phyloP scores from a whole-genome alignment of 139 green algal species.

The Pleodorina starrii region DNA sequence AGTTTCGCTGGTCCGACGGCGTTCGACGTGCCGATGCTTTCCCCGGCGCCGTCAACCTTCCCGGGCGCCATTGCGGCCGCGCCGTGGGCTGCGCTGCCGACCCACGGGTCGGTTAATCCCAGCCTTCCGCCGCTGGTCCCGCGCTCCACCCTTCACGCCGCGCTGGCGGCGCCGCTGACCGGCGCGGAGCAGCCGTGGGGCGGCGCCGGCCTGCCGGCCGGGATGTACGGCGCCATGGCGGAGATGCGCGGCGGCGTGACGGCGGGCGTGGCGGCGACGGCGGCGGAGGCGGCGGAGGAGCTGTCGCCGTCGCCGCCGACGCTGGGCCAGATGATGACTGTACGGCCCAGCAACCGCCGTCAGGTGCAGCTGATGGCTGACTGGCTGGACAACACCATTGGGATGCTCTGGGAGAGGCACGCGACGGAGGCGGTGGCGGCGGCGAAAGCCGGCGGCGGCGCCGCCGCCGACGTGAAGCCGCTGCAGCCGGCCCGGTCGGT shows the following conservation, averaged over 20 bases:
- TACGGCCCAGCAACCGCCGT: not conserved
- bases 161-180: not conserved
- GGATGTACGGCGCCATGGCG: not conserved
- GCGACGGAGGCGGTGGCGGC: not conserved
- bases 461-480: too few species aligned
- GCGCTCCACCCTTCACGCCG: not conserved
- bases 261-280: conserved; percentile 1
- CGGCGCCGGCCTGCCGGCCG: conserved; percentile 22
- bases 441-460: not conserved
- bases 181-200: conserved; percentile 32
- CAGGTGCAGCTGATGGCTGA: conserved; percentile 58
- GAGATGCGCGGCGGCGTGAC: conserved; percentile 20
- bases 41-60: too few species aligned
- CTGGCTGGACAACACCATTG: conserved; percentile 54
- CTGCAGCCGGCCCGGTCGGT: not conserved
- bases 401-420: conserved; percentile 37
- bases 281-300: not conserved
- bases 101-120: too few species aligned
- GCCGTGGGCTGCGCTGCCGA: too few species aligned
- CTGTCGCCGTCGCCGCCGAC: not conserved
- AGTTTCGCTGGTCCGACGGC: too few species aligned
- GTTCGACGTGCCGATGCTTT: too few species aligned
- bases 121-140: conserved; percentile 34
- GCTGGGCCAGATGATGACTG: conserved; percentile 28
- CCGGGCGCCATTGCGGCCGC: too few species aligned